Base-by-base conservation (phyloP, 2,329 filamentous ascomycete genomes). In the Knufia petricola region DNA sequence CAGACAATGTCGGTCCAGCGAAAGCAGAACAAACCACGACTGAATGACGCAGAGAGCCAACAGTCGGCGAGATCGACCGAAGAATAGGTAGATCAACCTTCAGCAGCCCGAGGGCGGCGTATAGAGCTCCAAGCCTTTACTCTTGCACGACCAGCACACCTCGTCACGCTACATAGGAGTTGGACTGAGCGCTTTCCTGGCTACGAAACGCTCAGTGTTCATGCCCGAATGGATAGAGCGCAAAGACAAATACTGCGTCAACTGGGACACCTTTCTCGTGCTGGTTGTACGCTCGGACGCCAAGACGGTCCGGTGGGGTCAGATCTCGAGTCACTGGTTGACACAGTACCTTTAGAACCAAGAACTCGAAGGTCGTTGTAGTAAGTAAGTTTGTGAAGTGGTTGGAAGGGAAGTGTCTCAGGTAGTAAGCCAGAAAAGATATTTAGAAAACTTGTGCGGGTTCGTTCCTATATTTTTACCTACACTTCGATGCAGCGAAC, bases 281-380 rank as follows among this genome's bases (percentile, higher is more conserved):
- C 63, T 64, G 43, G 68, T 71, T 50, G 69, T 68, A 42, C 66
- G 66, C 41, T 67, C 66, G 17, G 63, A 63, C n/a, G 62, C 63
- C 2, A 60, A 69, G 31, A 56, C 48, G 1, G 57, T 55, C 4
- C 50, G 37, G 24, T 59, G 56, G 56, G 68, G 71, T 46, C 61
- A 60, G 30, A 56, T 71, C 19, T 69, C 72, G 55, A 66, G 63
- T 20, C 65, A 64, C 44, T 58, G 60, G 0, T 32, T 70, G 3
- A 66, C 68, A 13, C 68, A 69, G 49, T 73, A 73, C 50, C 58
- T 73, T 10, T 81, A 55, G 56, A 51, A 45, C 6, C 42, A 55
- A 23, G 56, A 59, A 46, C 53, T 59, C 4, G 56, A 59, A 36
- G 48, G 52, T 17, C 38, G 55, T 15, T 57, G 56, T 46, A 52